Evolutionary conservation across 129 eudicot species (phyloP), one percentile per base, ranked within the genome.

Genomic region (Flaveria brownii): DNA sequence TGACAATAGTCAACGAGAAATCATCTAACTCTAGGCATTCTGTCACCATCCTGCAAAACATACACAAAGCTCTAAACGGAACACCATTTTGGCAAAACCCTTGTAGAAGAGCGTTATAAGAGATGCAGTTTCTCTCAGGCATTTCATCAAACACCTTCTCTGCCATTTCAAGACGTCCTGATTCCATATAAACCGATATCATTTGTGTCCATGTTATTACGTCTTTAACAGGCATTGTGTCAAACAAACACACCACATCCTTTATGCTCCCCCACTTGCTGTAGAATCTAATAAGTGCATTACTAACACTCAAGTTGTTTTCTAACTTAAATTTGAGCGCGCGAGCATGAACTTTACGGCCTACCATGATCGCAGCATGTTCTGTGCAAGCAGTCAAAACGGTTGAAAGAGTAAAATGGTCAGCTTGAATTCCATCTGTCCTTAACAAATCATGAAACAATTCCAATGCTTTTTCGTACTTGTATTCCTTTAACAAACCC

Each of bases 251-350:
- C 67, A 56, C 80, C 16, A 82, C 92, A 56, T 89, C 75, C 54
- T 82, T 85, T 75, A 85, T 64, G 77, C 74, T 70, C 54, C 97
- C 89, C 30, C 86, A 83, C 63, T 87, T 89, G 8, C 89, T 78
- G 64, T 95, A 89, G 72, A 95, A 95, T 75, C 84, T 83, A 70
- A 95, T 86, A n/a, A 95, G 81, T 11, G 97, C 97, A 86, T 95
- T 95, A 68, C 77, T 78, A 25, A 95, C 97, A 62, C 92, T 89
- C 82, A 87, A 75, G 73, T 81, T 80, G 69, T 69, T 75, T n/a
- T 69, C 83, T 10, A 82, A 77, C n/a, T 92, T 94, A 1, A 75
- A 54, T 71, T 83, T 95, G 71, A 82, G 69, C 1, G 89, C 89
- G 76, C 70, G 74, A 7, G 86, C 90, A 72, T 95, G 97, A 77